Conservation (phyloP, 1,139 yeast genomes). For the Magnusiomyces paraingens region DNA sequence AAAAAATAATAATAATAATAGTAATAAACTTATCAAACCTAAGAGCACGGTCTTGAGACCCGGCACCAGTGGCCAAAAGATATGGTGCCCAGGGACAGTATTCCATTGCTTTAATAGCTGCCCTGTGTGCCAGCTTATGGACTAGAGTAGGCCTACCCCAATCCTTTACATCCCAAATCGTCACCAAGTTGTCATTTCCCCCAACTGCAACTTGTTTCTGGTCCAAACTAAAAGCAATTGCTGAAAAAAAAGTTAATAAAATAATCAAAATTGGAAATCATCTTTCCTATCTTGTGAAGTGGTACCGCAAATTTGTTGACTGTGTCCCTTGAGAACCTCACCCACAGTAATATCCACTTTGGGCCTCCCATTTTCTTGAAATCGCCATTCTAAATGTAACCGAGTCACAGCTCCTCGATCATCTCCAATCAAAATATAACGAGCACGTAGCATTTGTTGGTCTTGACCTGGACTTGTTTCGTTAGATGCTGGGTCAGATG, state of each 20-base stretch:
- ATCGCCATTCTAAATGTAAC: slow-evolving; percentile 31
- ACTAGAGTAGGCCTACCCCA: slow-evolving; percentile 39
- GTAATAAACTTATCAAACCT: slow-evolving; percentile 9
- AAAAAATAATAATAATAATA: slow-evolving; percentile 22
- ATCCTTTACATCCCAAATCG: slow-evolving; percentile 55
- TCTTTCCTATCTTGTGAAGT: slow-evolving; percentile 2
- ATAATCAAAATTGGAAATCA: slow-evolving; percentile 21
- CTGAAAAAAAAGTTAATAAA: slow-evolving; percentile 26
- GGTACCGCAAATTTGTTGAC: slow-evolving; percentile 16
- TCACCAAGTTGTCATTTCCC: slow-evolving; percentile 64
- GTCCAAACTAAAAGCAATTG: slow-evolving; percentile 48
- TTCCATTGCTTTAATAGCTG: slow-evolving; percentile 77
- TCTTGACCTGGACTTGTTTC: neutral
- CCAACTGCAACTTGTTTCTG: slow-evolving; percentile 57
- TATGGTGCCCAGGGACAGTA: slow-evolving; percentile 77
- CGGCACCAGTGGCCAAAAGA: slow-evolving; percentile 76
- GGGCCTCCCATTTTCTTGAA: slow-evolving; percentile 5
- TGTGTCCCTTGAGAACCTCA: slow-evolving; percentile 22
- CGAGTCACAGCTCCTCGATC: slow-evolving; percentile 54
- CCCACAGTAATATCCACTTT: slow-evolving; percentile 19
- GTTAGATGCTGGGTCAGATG: neutral
- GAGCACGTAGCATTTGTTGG: neutral
- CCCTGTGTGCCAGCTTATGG: slow-evolving; percentile 52
- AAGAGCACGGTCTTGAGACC: slow-evolving; percentile 60
- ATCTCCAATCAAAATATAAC: slow-evolving; percentile 55